Evolutionary conservation across 2,329 filamentous ascomycete genomes (phyloP), one percentile per base, ranked within the genome.

Genomic region (Paraphoma chrysanthemicola): DNA sequence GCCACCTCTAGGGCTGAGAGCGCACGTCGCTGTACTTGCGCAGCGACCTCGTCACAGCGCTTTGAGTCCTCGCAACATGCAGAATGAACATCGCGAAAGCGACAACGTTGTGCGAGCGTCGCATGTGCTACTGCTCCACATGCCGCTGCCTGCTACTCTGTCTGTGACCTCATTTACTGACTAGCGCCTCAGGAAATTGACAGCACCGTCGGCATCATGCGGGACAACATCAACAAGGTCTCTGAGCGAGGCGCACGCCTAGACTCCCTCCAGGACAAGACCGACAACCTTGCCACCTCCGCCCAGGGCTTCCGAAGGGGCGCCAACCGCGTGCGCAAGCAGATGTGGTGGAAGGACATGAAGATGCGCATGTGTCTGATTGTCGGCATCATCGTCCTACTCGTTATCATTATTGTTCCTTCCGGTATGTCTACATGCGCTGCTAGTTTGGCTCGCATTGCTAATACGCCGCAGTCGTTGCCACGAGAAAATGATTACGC

Each of bases 271-370:
- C 91, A 96, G 81, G 90, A 95, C 79, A 96, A 97, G 86, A 97
- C 91, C 65, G 81, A 97, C 82, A 96, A 96, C 81, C 86, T 99
- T 67, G 93, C 93, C 58, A 88, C 90, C 62, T 97, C 93, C 36
- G 94, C 95, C 57, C 93, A 97, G 79, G 93, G 92, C 62, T 99
- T 99, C 87, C 92, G 93, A 73, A 90, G 93, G 67, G 94, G 95
- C 64, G 95, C 96, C 80, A 99, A 98, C 84, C 86, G 92, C 71
- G 94, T 99, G 69, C 89, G 95, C 79, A 83, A 83, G 80, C 89
- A 96, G 80, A 98, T 98, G 94, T 98, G 94, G 94, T 98, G 93
- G 94, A 98, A 98, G 86, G 94, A 98, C 76, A 96, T 97, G 92
- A 98, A 98, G 88, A 99, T 99, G 95, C 89, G 95, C 79, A 95